Percentiles rank a stretch among this genome's conserved stretches.
Evolutionary conservation across 1,139 yeast species (phyloP).

Genomic region (Sporopachydermia cereana): DNA sequence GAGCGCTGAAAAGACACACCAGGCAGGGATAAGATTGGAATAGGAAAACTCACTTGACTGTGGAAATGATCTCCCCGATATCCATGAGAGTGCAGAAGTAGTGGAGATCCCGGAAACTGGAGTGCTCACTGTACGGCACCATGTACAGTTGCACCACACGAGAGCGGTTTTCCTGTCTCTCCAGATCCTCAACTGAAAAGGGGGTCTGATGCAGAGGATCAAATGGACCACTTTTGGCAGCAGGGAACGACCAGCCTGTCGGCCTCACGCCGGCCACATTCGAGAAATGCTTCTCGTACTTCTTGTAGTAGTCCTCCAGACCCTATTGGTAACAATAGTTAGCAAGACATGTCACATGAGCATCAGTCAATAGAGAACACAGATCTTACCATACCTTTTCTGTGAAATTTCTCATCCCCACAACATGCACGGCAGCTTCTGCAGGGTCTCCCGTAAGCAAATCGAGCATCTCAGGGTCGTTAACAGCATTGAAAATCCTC

Average conservation of each 20-base stretch:
- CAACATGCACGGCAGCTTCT: slow-evolving; percentile 55
- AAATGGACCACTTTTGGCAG: slow-evolving; percentile 12
- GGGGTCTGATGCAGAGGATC: slow-evolving; percentile 11
- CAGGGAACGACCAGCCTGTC: slow-evolving; percentile 73
- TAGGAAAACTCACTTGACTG: slow-evolving; percentile 42
- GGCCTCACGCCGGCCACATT: slow-evolving; percentile 60
- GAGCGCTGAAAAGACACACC: neutral
- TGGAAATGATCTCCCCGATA: slow-evolving; percentile 53
- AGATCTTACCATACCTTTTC: slow-evolving; percentile 24
- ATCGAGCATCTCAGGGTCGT: slow-evolving; percentile 27
- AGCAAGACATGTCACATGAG: slow-evolving; percentile 19
- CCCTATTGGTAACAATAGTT: slow-evolving; percentile 15
- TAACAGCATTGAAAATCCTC: slow-evolving; percentile 30
- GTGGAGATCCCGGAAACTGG: slow-evolving; percentile 71
- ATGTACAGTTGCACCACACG: slow-evolving; percentile 36
- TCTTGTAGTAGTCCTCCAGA: slow-evolving; percentile 39
- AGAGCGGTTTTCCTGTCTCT: slow-evolving; percentile 22
- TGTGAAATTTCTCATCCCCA: slow-evolving; percentile 42
- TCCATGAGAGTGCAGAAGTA: slow-evolving; percentile 45
- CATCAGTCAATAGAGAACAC: slow-evolving; percentile 17
- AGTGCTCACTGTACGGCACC: slow-evolving; percentile 89
- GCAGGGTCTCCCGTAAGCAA: slow-evolving; percentile 33
- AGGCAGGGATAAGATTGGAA: too few relatives aligned
- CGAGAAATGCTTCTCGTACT: slow-evolving; percentile 35
- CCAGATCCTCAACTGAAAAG: slow-evolving; percentile 18